Evolutionary conservation across 139 green algal species (phyloP), one percentile per base, ranked within the genome.

Genomic region (Dunaliella primolecta): DNA sequence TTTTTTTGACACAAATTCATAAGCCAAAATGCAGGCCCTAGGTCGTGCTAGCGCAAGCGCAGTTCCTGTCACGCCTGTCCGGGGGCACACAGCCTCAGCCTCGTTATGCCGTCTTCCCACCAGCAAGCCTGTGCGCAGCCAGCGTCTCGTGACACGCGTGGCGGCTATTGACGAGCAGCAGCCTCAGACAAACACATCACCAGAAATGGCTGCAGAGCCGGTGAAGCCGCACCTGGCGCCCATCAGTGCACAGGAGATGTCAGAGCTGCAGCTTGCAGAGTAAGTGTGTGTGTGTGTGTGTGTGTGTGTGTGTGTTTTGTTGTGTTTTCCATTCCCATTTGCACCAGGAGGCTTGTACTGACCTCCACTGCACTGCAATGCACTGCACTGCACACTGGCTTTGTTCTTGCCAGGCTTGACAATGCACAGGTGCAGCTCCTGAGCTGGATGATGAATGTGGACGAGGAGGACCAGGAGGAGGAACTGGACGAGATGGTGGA

Each of bases 401-500:
- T n/a, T n/a, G n/a, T n/a, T n/a, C n/a, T n/a, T n/a, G n/a, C n/a
- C n/a, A n/a, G n/a, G n/a, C 87, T 92, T 37, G 89, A 92, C 70
- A 46, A 82, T 56, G 89, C 87, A 7, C 90, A 93, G 90, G 90
- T 90, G 81, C 80, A 90, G 84, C 75, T 93, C 36, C 87, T 93
- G 36, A 87, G 84, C 33, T 93, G 90, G 90, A 93, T 93, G 90
- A 75, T 87, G 75, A 79, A 86, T 74, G 36, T 27, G 1, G 83
- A 86, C 36, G 87, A 88, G 76, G 86, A 88, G 81, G 84, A 93
- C 82, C 83, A 90, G 36, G 70, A 80, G 38, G 34, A 86, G 78
- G 88, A 93, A 78, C 83, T 93, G 27, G 90, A 91, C 55, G 90
- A 93, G 85, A 90, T 91, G 88, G 78, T 89, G 24, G 90, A 93